Evolutionary conservation across 2,329 filamentous ascomycete species (phyloP), one percentile per base, ranked within the genome.

Genomic region (Keithomyces neogunnii): DNA sequence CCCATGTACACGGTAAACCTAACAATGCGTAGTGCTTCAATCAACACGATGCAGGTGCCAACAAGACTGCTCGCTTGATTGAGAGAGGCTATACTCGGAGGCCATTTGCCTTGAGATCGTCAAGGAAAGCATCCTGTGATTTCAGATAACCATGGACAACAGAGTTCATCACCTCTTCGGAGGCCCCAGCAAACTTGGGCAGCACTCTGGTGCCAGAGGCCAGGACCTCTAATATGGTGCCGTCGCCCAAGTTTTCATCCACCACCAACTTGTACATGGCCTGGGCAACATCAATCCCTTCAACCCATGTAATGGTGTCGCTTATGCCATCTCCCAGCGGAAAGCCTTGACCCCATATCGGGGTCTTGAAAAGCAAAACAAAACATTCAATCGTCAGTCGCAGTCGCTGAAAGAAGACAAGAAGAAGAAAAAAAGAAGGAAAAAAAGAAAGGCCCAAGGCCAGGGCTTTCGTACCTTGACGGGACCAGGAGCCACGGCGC

Each of bases 401-500:
- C 3, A 1, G 3, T 11, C 11, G 36, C 19, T 30, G 3, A 10
- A 5, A 39, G 26, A n/a, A 30, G 5, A 19, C 29, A 44, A 3
- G 19, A 19, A 19, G 19, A 19, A 19, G n/a, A 19, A 19, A 19
- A 19, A 19, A 19, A 19, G 19, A 19, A 19, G 1, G 19, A 19
- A 19, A 19, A 19, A 19, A 19, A 19, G 19, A 19, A 19, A 19
- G 19, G 19, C 19, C 19, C 19, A 19, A 30, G 7, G 9, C 30
- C 6, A 3, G 40, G 32, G 36, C 43, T 19, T 1, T 29, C 62
- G 57, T 46, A 66, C 66, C 45, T 56, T 57, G 11, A 64, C 64
- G n/a, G 59, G 58, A 1, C 66, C 66, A 0, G 67, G 69, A 3
- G 67, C 69, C 9, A 67, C 60, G 39, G 60, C 63, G 35, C 60